A percentile compares a stretch with the other conserved stretches of the same genome.
These are phyloP conservation scores for Boletus holoroseus DNA, from an alignment of 1,284 basidiomycete species.

Conservation along the genomic window DNA sequence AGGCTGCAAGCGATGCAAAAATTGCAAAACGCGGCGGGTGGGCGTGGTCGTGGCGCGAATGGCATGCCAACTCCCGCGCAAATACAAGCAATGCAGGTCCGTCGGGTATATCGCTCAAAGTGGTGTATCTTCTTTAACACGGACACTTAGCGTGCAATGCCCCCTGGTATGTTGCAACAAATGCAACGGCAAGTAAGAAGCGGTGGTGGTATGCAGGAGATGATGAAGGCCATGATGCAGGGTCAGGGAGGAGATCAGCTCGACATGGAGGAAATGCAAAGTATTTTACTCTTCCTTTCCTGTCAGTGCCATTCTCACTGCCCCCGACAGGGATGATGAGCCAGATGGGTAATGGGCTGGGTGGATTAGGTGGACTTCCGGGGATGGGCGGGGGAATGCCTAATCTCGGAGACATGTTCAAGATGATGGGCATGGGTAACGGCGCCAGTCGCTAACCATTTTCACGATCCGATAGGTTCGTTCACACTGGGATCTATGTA, in stretches of 20 bases:
- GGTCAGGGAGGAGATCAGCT: constrained; percentile 77
- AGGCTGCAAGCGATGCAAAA: constrained; percentile 87
- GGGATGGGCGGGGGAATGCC: constrained; percentile 50
- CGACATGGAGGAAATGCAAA: constrained; percentile 85
- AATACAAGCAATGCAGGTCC: constrained; percentile 85
- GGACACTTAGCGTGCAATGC: constrained; percentile 66
- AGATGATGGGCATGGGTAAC: constrained; percentile 79
- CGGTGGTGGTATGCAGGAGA: constrained; percentile 87
- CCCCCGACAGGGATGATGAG: constrained; percentile 68
- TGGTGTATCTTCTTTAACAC: constrained; percentile 11
- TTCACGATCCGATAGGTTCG: constrained; percentile 5
- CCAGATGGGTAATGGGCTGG: constrained; percentile 70
- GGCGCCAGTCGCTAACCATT: constrained; percentile 33
- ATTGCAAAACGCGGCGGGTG: constrained; percentile 80
- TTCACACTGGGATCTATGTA: constrained; percentile 14
- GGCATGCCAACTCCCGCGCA: constrained; percentile 90
- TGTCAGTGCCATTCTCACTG: constrained; percentile 14
- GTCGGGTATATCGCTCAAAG: constrained; percentile 21
- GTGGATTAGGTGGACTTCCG: constrained; percentile 47
- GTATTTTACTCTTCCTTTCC: constrained; percentile 39
- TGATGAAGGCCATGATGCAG: constrained; percentile 96
- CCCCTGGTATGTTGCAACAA: constrained; percentile 83
- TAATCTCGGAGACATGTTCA: constrained; percentile 71
- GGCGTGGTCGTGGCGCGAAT: constrained; percentile 76
- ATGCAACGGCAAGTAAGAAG: constrained; percentile 78